Evolutionary conservation across 2,329 filamentous ascomycete genomes (phyloP), one percentile per base, ranked within the genome.

Genomic region (Dactylonectria macrodidyma): DNA sequence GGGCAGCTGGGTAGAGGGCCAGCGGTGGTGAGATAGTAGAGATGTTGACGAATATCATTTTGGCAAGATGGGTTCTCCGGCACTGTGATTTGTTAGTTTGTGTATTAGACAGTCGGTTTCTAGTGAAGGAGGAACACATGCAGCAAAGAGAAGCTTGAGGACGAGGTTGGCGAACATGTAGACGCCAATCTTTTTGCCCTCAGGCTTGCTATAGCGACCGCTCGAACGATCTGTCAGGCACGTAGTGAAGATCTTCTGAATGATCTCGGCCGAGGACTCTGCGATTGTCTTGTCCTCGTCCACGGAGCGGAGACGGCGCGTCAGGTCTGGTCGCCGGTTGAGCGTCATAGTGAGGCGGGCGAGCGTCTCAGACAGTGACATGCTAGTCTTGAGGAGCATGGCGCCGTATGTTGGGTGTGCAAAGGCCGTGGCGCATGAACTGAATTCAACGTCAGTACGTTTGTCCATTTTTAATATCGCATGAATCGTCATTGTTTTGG

Each of bases 111-210:
- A n/a, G 19, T n/a, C 7, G 10, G 30, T 12, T 30, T 24, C 5
- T 6, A 24, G n/a, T 7, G 6, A 11, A 62, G 36, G n/a, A 10
- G 19, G 34, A n/a, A 5, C 78, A 30, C 85, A 52, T 84, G 92
- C 91, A 73, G 94, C 93, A 77, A 97, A 97, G 8, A 98, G 87
- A 3, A 98, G 89, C 80, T 95, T 95, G 56, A 98, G 84, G 44
- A 95, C 96, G 26, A 97, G 88, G 77, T 98, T 98, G 67, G 95
- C 95, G 81, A 97, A 95, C 66, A 93, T 91, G 82, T 98, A 98
- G 69, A 98, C 95, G 50, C 94, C 95, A 11, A 92, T 84, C 77
- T 95, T 94, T 78, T 95, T 97, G 62, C 95, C 94, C 75, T 95
- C 92, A 0, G 94, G 94, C 67, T 86, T 89, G 22, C 89, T 90